phyloP scores from a whole-genome alignment of 768 basidiomycete genomes.

The Phaeotremella skinneri region DNA sequence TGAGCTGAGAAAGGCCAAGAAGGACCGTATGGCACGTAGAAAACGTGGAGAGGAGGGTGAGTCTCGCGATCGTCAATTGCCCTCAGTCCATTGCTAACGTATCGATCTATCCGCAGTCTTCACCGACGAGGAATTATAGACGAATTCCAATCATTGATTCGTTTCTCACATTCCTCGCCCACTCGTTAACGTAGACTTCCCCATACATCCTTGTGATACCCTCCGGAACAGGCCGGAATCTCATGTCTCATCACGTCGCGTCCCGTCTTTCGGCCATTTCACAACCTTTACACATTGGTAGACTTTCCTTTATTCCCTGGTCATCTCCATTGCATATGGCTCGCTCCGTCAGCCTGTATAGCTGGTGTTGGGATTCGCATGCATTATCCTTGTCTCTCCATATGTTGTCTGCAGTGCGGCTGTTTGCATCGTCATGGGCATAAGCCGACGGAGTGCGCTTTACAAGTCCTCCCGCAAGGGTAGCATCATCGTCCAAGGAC shows the following conservation, averaged over 20 bases:
- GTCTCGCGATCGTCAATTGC: conserved; percentile 12
- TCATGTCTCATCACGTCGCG: not conserved
- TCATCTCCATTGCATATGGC: not conserved
- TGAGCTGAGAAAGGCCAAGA: conserved; percentile 91
- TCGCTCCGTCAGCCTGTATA: not conserved
- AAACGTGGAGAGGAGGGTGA: conserved; percentile 46
- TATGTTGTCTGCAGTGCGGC: too few species aligned
- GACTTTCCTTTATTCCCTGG: not conserved
- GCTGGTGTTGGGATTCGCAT: not conserved
- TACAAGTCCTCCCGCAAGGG: too few species aligned
- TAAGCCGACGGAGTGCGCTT: too few species aligned
- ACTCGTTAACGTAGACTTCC: conserved; percentile 5
- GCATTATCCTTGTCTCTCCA: not conserved
- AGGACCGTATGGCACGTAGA: conserved; percentile 74
- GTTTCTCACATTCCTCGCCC: not conserved
- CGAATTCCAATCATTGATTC: not conserved
- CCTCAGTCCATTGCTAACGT: conserved; percentile 37
- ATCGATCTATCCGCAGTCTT: conserved; percentile 76
- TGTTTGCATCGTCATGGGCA: too few species aligned
- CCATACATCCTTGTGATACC: not conserved
- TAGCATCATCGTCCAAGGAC: too few species aligned
- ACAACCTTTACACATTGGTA: conserved; percentile 1
- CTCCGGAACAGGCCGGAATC: not conserved
- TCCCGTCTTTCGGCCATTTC: not conserved
- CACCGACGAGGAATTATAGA: conserved; percentile 53